Evolutionary conservation across 1,284 basidiomycete genomes (phyloP), one percentile per base, ranked within the genome.

Genomic region (Ustilago tritici): DNA sequence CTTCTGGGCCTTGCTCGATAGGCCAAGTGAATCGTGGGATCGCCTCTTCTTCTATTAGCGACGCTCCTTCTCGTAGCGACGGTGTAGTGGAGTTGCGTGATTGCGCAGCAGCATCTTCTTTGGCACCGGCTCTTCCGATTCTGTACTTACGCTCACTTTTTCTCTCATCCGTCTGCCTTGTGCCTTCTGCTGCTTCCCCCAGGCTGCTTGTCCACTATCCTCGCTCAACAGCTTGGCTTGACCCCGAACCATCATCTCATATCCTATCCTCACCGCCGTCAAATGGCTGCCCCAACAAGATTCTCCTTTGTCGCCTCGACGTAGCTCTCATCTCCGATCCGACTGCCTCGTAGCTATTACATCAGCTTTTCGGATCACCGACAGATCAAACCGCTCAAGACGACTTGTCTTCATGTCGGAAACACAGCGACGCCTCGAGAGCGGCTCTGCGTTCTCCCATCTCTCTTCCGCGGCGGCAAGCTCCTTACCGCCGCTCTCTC

Each of bases 401-500:
- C 43, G 19, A 46, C 32, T 15, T 6, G 31, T 12, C 58, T 46
- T 43, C 46, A 70, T 70, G 69, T 65, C 69, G 19, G 58, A 53
- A 19, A 53, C 69, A 15, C 47, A 50, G 17, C 54, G 55, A 19
- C 10, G 31, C 38, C 50, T 65, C 41, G 69, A 65, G 59, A 58
- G 17, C 8, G 69, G 59, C 50, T 47, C 58, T 17, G 31, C 52
- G 7, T 17, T 65, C 41, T 65, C 55, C 3, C 56, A 58, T 47
- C 17, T 28, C 15, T 57, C 56, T 19, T 32, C 19, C 1, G 43
- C 28, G 12, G 49, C 6, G 5, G 12, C 49, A 50, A 50, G 49
- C 23, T n/a, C 49, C 15, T 31, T 12, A 50, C 49, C 31, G 28
- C 41, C 56, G 11, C 56, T 62, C 43, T 54, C 57, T n/a, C 52